Evolutionary conservation across 495 filamentous ascomycete species (phyloP).

Genomic region (Hyaloscypha bicolor): DNA sequence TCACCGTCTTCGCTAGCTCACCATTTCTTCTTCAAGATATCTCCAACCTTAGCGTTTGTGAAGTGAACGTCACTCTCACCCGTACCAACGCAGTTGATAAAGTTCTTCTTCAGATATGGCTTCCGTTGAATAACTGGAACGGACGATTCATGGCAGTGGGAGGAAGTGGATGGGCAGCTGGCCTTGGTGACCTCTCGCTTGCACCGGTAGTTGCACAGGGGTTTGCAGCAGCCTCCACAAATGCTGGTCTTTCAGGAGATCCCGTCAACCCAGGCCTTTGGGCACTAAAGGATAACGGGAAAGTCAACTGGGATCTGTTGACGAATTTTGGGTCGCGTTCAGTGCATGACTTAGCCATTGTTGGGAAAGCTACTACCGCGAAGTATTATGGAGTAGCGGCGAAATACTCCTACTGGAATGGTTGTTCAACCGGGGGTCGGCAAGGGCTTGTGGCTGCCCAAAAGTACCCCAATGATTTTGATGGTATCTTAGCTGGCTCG

Average conservation of each 20-base stretch:
- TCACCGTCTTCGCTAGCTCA: neutral
- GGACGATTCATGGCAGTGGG: conserved; percentile 44
- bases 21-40: neutral
- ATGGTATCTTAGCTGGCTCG: conserved; percentile 44
- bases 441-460: conserved; percentile 48
- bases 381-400: conserved; percentile 40
- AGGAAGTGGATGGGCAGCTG: conserved; percentile 46
- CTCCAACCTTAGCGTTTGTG: conserved; percentile 40
- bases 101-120: conserved; percentile 39
- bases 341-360: conserved; percentile 37
- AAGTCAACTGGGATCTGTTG: conserved; percentile 43
- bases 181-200: conserved; percentile 24
- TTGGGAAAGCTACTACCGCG: conserved; percentile 37
- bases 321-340: conserved; percentile 40
- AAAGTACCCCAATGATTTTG: conserved; percentile 43
- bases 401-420: conserved; percentile 46
- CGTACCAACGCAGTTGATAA: conserved; percentile 43
- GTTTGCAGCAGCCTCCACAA: conserved; percentile 42
- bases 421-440: conserved; percentile 48
- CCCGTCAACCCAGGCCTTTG: conserved; percentile 32
- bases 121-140: conserved; percentile 44
- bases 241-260: conserved; percentile 40
- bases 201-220: conserved; percentile 37
- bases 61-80: conserved; percentile 48
- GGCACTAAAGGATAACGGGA: conserved; percentile 43